A percentile compares a stretch with the other conserved stretches of the same genome.
Evolutionary conservation across 306 rosid species (phyloP).

Genomic region (Citrullus amarus): DNA sequence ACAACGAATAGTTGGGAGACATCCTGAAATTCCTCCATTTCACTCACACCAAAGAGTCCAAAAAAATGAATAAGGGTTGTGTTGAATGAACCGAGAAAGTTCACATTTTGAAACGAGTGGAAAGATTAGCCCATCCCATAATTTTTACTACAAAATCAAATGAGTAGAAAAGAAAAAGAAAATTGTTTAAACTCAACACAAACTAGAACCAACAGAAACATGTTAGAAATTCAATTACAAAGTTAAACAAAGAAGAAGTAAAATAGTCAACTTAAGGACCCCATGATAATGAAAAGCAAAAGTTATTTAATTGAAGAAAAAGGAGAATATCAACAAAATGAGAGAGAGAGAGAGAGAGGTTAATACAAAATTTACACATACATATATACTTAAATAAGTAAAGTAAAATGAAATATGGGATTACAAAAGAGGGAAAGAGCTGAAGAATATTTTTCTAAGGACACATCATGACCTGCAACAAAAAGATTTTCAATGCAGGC

Average conservation of each 20-base stretch:
- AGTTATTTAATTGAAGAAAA: too few species aligned
- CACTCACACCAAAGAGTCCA: not conserved
- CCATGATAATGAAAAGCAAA: too few species aligned
- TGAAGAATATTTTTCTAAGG: constrained; percentile 5
- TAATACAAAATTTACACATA: not conserved
- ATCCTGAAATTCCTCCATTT: not conserved
- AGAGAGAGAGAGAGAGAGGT: too few species aligned
- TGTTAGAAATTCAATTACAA: too few species aligned
- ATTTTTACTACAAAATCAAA: not conserved
- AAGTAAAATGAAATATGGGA: not conserved
- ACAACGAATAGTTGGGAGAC: not conserved
- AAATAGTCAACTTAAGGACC: too few species aligned
- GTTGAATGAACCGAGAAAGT: too few species aligned
- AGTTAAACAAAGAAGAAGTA: too few species aligned
- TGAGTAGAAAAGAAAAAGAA: not conserved
- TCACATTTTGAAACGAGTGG: too few species aligned
- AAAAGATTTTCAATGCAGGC: not conserved
- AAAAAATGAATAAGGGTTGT: too few species aligned
- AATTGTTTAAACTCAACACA: too few species aligned
- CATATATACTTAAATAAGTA: not conserved
- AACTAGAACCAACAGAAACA: too few species aligned
- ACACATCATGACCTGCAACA: not conserved
- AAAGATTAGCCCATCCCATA: too few species aligned
- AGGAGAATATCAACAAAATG: not conserved
- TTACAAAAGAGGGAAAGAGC: constrained; percentile 11